A percentile compares a stretch with the other conserved stretches of the same genome.
Evolutionary conservation across 2,329 filamentous ascomycete species (phyloP).

Genomic region (Anisogramma anomala): DNA sequence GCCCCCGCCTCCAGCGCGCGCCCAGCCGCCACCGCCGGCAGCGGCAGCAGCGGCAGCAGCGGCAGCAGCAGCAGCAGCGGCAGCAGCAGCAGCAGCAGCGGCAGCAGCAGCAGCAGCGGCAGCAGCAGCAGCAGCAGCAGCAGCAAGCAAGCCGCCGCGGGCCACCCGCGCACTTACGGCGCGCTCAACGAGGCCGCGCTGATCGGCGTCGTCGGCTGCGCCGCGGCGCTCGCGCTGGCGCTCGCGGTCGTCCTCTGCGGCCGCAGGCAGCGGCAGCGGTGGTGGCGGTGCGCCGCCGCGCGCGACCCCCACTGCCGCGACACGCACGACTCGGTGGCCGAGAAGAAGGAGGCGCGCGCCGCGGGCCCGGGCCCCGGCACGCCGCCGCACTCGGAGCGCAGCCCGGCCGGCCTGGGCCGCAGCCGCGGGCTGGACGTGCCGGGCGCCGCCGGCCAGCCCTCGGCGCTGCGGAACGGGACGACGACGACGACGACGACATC

Average conservation of each 20-base stretch:
- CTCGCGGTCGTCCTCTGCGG: slow-evolving; percentile 33
- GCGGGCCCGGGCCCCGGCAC: slow-evolving; percentile 30
- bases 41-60: too few relatives aligned
- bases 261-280: slow-evolving; percentile 23
- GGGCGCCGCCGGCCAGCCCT: slow-evolving; percentile 5
- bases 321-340: slow-evolving; percentile 30
- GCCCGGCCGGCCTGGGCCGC: slow-evolving; percentile 30
- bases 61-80: too few relatives aligned
- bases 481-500: slow-evolving; percentile 5
- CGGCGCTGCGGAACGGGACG: slow-evolving; percentile 12
- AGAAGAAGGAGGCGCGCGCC: slow-evolving; percentile 37
- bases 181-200: slow-evolving; percentile 32
- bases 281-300: too few relatives aligned
- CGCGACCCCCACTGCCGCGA: slow-evolving; percentile 12
- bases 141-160: not conserved
- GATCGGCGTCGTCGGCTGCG: slow-evolving; percentile 32
- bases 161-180: not conserved
- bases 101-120: too few relatives aligned
- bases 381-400: slow-evolving; percentile 31
- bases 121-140: not conserved
- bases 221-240: slow-evolving; percentile 29
- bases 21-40: too few relatives aligned
- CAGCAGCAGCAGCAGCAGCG: too few relatives aligned
- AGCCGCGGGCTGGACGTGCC: slow-evolving; percentile 28
- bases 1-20: too few relatives aligned